Evolutionary conservation across 2,329 filamentous ascomycete species (phyloP).

Genomic region (Xylariaceae sp.): DNA sequence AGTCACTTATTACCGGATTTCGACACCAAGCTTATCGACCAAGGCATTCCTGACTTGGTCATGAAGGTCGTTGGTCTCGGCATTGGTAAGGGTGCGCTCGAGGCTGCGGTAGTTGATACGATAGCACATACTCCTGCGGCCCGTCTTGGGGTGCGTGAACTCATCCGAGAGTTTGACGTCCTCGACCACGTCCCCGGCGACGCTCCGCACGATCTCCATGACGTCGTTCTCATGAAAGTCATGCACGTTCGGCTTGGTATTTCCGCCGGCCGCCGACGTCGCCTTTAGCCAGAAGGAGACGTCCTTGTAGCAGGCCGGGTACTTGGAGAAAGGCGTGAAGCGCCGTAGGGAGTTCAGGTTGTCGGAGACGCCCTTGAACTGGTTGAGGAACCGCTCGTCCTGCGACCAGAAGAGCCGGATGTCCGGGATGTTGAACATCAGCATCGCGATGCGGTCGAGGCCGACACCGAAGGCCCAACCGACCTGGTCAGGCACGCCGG

Average conservation of each 20-base stretch:
- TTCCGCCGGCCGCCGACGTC: constrained; percentile 43
- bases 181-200: constrained; percentile 79
- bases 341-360: constrained; percentile 46
- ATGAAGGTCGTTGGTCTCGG: constrained; percentile 74
- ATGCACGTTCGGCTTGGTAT: constrained; percentile 34
- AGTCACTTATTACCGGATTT: constrained; percentile 53
- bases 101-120: constrained; percentile 89
- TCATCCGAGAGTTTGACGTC: constrained; percentile 80
- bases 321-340: constrained; percentile 85
- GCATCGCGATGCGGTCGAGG: constrained; percentile 92
- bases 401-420: constrained; percentile 94
- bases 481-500: constrained; percentile 66
- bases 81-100: constrained; percentile 82
- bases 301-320: constrained; percentile 85
- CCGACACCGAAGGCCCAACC: constrained; percentile 97
- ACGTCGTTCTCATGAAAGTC: constrained; percentile 91
- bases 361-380: constrained; percentile 65
- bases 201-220: constrained; percentile 86
- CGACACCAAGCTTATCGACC: constrained; percentile 68
- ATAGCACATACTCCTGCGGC: constrained; percentile 81
- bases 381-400: constrained; percentile 77
- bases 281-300: constrained; percentile 83
- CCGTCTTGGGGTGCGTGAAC: constrained; percentile 83
- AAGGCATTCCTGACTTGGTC: constrained; percentile 59
- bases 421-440: constrained; percentile 92